Evolutionary conservation across 2,329 filamentous ascomycete species (phyloP).

Genomic region (Didymella glomerata): DNA sequence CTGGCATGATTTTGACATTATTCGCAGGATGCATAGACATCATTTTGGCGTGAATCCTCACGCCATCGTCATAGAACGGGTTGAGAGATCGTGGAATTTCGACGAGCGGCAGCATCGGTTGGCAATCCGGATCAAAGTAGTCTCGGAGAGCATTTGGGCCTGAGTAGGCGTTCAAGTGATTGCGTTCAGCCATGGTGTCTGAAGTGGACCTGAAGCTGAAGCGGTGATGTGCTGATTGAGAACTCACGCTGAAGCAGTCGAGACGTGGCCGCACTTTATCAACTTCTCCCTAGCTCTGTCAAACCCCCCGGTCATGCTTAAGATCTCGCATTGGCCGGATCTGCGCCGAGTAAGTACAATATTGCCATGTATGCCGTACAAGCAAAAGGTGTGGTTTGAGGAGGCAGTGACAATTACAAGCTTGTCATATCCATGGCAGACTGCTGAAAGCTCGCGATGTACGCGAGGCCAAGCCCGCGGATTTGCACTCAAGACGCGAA

Average conservation of each 20-base stretch:
- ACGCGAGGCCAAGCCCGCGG: not conserved
- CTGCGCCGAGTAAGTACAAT: too few species aligned
- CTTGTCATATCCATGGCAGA: not conserved
- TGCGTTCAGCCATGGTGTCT: constrained; percentile 20
- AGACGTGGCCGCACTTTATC: constrained; percentile 6
- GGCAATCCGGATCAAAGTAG: constrained; percentile 67
- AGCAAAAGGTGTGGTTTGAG: not conserved
- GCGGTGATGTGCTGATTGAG: not conserved
- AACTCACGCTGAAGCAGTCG: not conserved
- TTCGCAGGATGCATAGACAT: constrained; percentile 71
- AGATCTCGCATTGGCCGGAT: not conserved
- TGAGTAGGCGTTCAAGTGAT: constrained; percentile 62
- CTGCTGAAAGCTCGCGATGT: not conserved
- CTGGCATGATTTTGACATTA: constrained; percentile 71
- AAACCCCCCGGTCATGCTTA: not conserved
- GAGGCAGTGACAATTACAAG: not conserved
- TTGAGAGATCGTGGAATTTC: constrained; percentile 67
- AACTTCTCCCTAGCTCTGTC: not conserved
- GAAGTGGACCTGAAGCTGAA: not conserved
- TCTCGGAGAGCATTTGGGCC: constrained; percentile 65
- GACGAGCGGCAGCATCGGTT: constrained; percentile 67
- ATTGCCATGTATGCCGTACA: not conserved
- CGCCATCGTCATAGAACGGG: constrained; percentile 64
- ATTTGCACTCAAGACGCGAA: not conserved
- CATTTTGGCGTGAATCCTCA: constrained; percentile 72